Evolutionary conservation across 306 rosid species (phyloP).

Genomic region (Begonia loranthoides): DNA sequence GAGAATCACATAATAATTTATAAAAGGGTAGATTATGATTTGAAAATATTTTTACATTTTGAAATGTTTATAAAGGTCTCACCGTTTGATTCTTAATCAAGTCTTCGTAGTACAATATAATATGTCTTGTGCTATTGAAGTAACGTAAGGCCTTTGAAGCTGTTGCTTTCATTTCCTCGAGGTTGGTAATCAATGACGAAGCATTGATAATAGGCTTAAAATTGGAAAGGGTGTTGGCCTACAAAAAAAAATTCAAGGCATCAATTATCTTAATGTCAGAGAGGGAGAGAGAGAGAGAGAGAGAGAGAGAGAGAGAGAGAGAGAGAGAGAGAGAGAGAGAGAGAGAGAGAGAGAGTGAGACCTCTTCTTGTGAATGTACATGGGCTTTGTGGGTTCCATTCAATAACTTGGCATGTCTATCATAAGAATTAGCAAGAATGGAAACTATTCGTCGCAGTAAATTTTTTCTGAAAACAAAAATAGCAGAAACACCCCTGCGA

Average conservation of each 20-base stretch:
- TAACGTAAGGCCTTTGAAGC: constrained; percentile 45
- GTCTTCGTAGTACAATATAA: constrained; percentile 74
- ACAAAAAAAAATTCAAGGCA: constrained; percentile 10
- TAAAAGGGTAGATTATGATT: no score
- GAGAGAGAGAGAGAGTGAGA: neutral
- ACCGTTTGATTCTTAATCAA: constrained; percentile 55
- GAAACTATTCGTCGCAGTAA: constrained; percentile 70
- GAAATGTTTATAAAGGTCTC: constrained; percentile 13
- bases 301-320: neutral
- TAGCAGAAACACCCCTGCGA: constrained; percentile 54
- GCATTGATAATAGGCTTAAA: constrained; percentile 70
- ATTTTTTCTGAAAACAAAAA: constrained; percentile 78
- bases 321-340: constrained; percentile 15
- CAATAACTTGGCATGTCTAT: constrained; percentile 77
- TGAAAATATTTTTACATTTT: no score
- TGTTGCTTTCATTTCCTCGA: constrained; percentile 54
- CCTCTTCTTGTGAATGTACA: constrained; percentile 85
- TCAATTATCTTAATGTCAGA: constrained; percentile 8
- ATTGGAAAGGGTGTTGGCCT: constrained; percentile 74
- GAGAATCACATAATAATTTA: no score
- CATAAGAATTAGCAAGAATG: constrained; percentile 78
- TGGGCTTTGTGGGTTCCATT: constrained; percentile 93
- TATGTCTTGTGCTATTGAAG: constrained; percentile 68
- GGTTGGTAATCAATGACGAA: constrained; percentile 37
- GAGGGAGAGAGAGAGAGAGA: constrained; percentile 5